Conservation (phyloP, 108 stramenopile species). For the Epipyxis sp. region DNA sequence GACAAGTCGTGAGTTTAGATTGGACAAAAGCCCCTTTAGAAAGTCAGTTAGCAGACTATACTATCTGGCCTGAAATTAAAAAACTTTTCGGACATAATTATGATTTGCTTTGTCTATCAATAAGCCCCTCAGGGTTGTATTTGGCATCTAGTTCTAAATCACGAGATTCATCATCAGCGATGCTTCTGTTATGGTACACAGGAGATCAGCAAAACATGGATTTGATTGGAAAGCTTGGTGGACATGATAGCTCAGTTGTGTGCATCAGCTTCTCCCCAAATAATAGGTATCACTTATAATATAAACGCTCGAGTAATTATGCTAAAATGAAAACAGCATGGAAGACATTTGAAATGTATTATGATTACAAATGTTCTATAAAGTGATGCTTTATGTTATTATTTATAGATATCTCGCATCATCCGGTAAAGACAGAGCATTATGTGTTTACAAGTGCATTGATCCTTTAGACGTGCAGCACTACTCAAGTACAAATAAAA, state of each 20-base stretch:
- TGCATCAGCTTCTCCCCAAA: neutral
- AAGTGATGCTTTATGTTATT: too few relatives aligned
- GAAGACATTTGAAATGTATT: too few relatives aligned
- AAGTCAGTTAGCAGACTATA: slow-evolving; percentile 19
- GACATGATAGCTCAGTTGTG: slow-evolving; percentile 13
- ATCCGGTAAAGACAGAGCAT: slow-evolving; percentile 13
- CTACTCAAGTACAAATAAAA: too few relatives aligned
- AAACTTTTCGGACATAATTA: slow-evolving; percentile 1
- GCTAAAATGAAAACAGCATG: too few relatives aligned
- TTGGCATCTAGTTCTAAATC: neutral
- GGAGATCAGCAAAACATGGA: neutral
- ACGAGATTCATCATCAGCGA: neutral
- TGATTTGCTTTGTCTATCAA: neutral
- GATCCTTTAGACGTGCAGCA: neutral
- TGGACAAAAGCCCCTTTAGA: slow-evolving; percentile 14
- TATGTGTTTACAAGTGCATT: neutral
- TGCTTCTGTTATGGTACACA: neutral
- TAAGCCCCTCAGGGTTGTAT: neutral
- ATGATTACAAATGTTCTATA: too few relatives aligned
- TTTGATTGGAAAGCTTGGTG: neutral
- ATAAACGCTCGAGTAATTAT: too few relatives aligned
- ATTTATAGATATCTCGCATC: neutral
- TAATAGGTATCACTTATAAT: too few relatives aligned
- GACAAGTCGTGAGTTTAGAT: neutral
- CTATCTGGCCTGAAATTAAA: slow-evolving; percentile 10